These are phyloP conservation scores for Retiboletus fuscus DNA, from an alignment of 1,284 basidiomycete species.

Conservation along the genomic window DNA sequence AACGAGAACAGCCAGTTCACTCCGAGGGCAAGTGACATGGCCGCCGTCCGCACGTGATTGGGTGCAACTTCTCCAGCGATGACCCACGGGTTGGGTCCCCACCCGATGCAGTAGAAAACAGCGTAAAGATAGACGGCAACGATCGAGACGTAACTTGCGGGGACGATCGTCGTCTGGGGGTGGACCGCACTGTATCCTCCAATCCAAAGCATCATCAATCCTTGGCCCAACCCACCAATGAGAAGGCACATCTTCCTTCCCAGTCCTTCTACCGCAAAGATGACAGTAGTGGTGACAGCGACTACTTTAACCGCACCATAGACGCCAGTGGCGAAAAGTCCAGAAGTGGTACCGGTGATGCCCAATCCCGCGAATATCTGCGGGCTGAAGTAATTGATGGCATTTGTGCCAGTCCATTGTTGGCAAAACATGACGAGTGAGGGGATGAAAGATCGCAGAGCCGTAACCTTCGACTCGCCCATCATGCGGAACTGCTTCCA, in stretches of 20 bases:
- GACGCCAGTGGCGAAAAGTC: conserved; percentile 70
- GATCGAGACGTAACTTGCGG: conserved; percentile 63
- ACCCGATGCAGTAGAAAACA: conserved; percentile 59
- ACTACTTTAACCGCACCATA: conserved; percentile 71
- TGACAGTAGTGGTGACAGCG: conserved; percentile 53
- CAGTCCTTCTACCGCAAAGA: conserved; percentile 58
- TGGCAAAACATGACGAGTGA: conserved; percentile 67
- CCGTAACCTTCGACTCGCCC: conserved; percentile 58
- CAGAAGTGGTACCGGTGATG: conserved; percentile 61
- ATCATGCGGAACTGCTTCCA: conserved; percentile 56
- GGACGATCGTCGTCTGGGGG: conserved; percentile 48
- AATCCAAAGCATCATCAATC: conserved; percentile 63
- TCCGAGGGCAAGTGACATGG: conserved; percentile 57
- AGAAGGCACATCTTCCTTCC: conserved; percentile 62
- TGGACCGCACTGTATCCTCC: conserved; percentile 59
- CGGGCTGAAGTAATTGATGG: conserved; percentile 68
- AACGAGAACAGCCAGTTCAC: conserved; percentile 64
- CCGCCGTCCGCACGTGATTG: conserved; percentile 59
- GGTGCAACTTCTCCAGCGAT: conserved; percentile 62
- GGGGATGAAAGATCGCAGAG: conserved; percentile 63
- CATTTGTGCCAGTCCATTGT: conserved; percentile 72
- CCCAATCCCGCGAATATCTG: conserved; percentile 66
- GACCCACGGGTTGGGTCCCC: conserved; percentile 58
- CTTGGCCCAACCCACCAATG: conserved; percentile 59
- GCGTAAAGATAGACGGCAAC: conserved; percentile 63